Percentiles rank a stretch among this genome's conserved stretches.
phyloP scores from a whole-genome alignment of 169 alveolate genomes.

The Plasmodium coatneyi region DNA sequence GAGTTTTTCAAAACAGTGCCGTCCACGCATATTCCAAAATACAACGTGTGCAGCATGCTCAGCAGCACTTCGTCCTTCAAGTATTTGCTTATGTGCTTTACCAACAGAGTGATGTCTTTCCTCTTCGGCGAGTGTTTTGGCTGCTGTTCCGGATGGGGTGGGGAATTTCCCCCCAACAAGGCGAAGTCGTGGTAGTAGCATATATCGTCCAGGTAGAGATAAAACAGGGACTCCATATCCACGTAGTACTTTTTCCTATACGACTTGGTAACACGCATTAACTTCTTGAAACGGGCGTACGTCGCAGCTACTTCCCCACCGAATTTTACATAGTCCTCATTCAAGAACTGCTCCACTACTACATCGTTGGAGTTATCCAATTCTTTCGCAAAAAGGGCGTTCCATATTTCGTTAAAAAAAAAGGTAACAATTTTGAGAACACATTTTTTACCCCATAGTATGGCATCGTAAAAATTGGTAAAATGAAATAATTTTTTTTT shows the following conservation, averaged over 20 bases:
- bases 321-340: neutral
- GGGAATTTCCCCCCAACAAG: neutral
- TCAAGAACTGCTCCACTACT: neutral
- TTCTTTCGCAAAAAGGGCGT: constrained; percentile 45
- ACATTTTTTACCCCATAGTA: constrained; percentile 23
- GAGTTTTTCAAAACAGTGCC: constrained; percentile 2
- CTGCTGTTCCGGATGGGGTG: neutral
- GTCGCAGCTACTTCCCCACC: constrained; percentile 7
- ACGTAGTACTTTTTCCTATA: constrained; percentile 48
- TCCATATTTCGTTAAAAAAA: constrained; percentile 58
- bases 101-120: constrained; percentile 25
- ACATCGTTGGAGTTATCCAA: neutral
- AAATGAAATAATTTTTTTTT: neutral
- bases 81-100: constrained; percentile 48
- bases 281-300: constrained; percentile 16
- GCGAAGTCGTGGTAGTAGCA: constrained; percentile 61
- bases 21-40: constrained; percentile 17
- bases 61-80: constrained; percentile 32
- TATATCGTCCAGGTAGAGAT: constrained; percentile 44
- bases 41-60: constrained; percentile 22
- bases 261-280: constrained; percentile 5
- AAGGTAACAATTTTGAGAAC: constrained; percentile 12
- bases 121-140: neutral
- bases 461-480: constrained; percentile 5
- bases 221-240: constrained; percentile 45